Conservation (phyloP, 768 basidiomycete genomes). For the Auricularia sp. region DNA sequence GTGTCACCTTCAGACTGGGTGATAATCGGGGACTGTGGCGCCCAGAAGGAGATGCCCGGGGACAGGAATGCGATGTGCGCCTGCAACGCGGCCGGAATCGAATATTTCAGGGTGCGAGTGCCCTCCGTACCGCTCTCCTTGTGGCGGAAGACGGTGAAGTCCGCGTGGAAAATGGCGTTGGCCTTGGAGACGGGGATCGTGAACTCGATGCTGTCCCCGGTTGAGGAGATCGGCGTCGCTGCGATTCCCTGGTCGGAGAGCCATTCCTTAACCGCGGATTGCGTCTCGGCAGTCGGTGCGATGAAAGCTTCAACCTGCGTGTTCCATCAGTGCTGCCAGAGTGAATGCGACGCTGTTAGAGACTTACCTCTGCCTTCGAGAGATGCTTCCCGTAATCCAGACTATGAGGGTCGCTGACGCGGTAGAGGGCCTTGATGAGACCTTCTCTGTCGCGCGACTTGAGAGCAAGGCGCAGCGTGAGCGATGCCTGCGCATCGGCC, state of each 20-base stretch:
- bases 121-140: conserved; percentile 13
- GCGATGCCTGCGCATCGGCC: no score
- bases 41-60: conserved; percentile 19
- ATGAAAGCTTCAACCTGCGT: conserved; percentile 22
- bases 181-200: conserved; percentile 20
- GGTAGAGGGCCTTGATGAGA: no score
- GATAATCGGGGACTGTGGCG: no score
- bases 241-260: conserved; percentile 16
- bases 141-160: conserved; percentile 19
- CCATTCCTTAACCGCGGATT: conserved; percentile 17
- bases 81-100: conserved; percentile 17
- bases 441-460: no score
- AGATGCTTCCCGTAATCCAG: conserved; percentile 22
- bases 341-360: no score
- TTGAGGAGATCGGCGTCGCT: conserved; percentile 15
- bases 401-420: conserved; percentile 23
- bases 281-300: conserved; percentile 15
- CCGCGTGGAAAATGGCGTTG: conserved; percentile 20
- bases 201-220: conserved; percentile 23
- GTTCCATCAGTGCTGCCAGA: not conserved
- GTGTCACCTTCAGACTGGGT: not conserved
- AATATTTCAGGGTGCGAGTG: conserved; percentile 21
- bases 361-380: conserved; percentile 22
- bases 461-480: no score
- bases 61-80: conserved; percentile 22